Percentiles rank a stretch among this genome's conserved stretches.
Evolutionary conservation across 2,329 filamentous ascomycete genomes (phyloP).

Genomic region (Periglandula ipomoeae): DNA sequence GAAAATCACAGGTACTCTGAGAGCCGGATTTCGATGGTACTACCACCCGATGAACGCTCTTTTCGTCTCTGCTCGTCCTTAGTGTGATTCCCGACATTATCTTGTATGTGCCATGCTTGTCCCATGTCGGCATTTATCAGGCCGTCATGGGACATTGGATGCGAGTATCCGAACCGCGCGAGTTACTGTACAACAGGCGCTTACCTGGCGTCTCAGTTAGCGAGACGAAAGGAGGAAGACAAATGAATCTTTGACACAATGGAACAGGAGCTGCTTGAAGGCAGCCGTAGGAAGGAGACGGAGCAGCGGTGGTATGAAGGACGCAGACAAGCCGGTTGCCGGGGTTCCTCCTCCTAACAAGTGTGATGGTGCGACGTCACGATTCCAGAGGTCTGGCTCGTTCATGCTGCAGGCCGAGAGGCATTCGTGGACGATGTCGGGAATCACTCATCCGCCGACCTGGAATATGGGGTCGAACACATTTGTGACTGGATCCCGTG

Average conservation of each 20-base stretch:
- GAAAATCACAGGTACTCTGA: neutral
- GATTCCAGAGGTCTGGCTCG: constrained; percentile 6
- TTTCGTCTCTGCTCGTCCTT: neutral
- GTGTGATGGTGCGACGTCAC: constrained; percentile 4
- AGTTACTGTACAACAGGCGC: neutral
- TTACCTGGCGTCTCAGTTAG: constrained; percentile 9
- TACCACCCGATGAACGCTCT: constrained; percentile 1
- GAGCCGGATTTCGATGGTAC: constrained; percentile 1
- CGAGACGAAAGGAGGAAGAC: constrained; percentile 4
- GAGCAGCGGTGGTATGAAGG: neutral
- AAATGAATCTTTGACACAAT: neutral
- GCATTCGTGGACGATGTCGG: neutral
- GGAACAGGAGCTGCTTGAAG: neutral
- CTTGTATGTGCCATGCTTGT: neutral
- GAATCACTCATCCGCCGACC: neutral
- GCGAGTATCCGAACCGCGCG: constrained; percentile 6
- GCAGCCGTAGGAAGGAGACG: neutral
- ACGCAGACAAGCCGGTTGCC: neutral
- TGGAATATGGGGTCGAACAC: neutral
- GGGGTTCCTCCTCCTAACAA: neutral
- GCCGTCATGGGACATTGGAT: constrained; percentile 4
- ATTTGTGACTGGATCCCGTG: constrained; percentile 2
- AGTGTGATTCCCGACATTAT: neutral
- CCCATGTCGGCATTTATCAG: constrained; percentile 1
- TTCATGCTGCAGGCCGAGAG: constrained; percentile 2